Evolutionary conservation across 768 basidiomycete genomes (phyloP), one percentile per base, ranked within the genome.

Genomic region (Mycena pura): DNA sequence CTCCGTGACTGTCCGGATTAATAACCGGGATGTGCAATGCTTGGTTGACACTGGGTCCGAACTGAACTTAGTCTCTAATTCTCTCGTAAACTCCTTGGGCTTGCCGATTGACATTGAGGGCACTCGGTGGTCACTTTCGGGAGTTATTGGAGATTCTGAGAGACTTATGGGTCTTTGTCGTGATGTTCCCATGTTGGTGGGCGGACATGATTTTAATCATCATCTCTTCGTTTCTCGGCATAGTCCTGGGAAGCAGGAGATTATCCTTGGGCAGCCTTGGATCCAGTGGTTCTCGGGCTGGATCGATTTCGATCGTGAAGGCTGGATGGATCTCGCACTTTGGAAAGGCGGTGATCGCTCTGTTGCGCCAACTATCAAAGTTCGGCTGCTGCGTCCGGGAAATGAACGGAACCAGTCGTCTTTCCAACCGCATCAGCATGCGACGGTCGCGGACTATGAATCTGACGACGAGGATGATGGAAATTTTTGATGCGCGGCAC

Each of bases 201-300:
- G 61, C 32, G 44, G 44, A 22, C 65, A 63, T 38, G 14, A 47
- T 10, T 66, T 66, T 32, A 51, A 62, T 25, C 65, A 66, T 41
- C 65, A 66, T 49, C 53, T 66, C n/a, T 66, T 66, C 19, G 46
- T 66, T 10, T 40, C 49, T 5, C 38, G 56, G 19, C 55, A 66
- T 9, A 51, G 47, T 28, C 62, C 56, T 22, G 49, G 55, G 4
- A 25, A 40, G 9, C 65, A 66, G 24, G 65, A 66, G 4, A 41
- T 66, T 1, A 68, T 71, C n/a, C 41, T 71, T 6, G 67, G 67
- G 1, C 70, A 71, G 22, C 70, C 70, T 1, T 70, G 65, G 69
- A 57, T 72, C 3, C 60, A 67, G 14, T 70, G 69, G 70, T 72
- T 57, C 31, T 40, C 58, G 2, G 67, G 65, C 0, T 28, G 36